These are phyloP conservation scores for Suhomyces vadensis DNA, from an alignment of 805 yeast species.

Conservation along the genomic window DNA sequence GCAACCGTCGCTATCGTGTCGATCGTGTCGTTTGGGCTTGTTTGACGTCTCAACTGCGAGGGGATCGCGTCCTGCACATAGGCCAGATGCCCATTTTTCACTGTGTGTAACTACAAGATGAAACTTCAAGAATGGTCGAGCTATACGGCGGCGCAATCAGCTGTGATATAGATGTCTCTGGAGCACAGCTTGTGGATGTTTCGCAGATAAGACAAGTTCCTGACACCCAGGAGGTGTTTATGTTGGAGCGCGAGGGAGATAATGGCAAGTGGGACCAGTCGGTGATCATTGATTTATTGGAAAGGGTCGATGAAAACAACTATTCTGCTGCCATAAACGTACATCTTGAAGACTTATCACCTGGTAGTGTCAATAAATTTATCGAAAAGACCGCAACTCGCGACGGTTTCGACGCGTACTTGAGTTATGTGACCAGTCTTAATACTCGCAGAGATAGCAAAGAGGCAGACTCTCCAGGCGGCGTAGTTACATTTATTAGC, in stretches of 20 bases:
- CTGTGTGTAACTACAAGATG: too few relatives aligned
- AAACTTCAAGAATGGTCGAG: slow-evolving; percentile 8
- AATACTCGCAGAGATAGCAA: slow-evolving; percentile 14
- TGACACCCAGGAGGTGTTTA: slow-evolving; percentile 90
- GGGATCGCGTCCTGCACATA: background rate
- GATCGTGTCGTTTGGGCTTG: too few relatives aligned
- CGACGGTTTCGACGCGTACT: slow-evolving; percentile 2
- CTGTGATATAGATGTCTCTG: slow-evolving; percentile 33
- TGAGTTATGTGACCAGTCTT: slow-evolving; percentile 8
- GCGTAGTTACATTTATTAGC: slow-evolving; percentile 54
- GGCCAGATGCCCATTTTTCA: too few relatives aligned
- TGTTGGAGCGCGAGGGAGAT: slow-evolving; percentile 39
- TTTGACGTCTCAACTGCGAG: background rate
- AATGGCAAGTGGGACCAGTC: slow-evolving; percentile 47
- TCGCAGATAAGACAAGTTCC: slow-evolving; percentile 81
- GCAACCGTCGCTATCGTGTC: too few relatives aligned
- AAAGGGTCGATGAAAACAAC: slow-evolving; percentile 40
- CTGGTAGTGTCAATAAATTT: slow-evolving; percentile 17
- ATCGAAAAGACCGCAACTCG: slow-evolving; percentile 11
- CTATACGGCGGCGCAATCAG: slow-evolving; percentile 81
- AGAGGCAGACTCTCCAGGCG: slow-evolving; percentile 13
- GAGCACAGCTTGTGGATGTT: slow-evolving; percentile 63
- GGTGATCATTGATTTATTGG: slow-evolving; percentile 65
- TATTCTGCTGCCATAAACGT: slow-evolving; percentile 46
- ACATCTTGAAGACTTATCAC: slow-evolving; percentile 59